Conservation (phyloP, 2,329 filamentous ascomycete species). For the Colletotrichum eremochloae region DNA sequence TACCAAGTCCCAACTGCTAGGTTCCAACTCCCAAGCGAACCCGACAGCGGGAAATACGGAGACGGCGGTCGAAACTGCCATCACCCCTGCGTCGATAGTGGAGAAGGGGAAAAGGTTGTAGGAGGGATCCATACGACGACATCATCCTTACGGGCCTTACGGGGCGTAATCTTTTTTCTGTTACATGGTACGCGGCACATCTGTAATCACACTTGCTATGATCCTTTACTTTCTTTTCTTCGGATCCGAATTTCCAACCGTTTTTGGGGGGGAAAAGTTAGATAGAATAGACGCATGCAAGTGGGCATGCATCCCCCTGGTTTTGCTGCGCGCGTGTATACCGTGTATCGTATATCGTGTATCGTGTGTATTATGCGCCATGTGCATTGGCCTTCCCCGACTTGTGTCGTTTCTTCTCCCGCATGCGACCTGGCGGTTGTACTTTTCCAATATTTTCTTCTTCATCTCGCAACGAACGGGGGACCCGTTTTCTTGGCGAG, state of each 20-base stretch:
- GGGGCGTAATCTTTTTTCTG: background rate
- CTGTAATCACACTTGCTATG: background rate
- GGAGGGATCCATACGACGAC: constrained; percentile 18
- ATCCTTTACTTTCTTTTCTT: background rate
- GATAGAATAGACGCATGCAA: no score
- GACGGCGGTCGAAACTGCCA: background rate
- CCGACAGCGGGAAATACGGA: background rate
- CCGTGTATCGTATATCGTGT: background rate
- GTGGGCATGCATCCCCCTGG: background rate
- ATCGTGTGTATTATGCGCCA: background rate
- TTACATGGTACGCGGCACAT: background rate
- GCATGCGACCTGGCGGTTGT: background rate
- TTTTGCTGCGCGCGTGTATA: background rate
- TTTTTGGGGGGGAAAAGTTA: no score
- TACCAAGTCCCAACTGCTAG: background rate
- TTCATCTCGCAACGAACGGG: background rate
- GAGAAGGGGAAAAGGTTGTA: background rate
- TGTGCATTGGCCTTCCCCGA: background rate
- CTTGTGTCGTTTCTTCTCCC: background rate
- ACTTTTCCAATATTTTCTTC: background rate
- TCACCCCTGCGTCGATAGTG: constrained; percentile 17
- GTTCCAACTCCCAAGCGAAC: background rate
- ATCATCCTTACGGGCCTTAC: constrained; percentile 41
- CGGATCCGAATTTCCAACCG: background rate
- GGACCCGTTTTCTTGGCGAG: background rate